These are phyloP conservation scores for Penicillium sp. DNA, from an alignment of 2,329 filamentous ascomycete genomes.

Conservation along the genomic window DNA sequence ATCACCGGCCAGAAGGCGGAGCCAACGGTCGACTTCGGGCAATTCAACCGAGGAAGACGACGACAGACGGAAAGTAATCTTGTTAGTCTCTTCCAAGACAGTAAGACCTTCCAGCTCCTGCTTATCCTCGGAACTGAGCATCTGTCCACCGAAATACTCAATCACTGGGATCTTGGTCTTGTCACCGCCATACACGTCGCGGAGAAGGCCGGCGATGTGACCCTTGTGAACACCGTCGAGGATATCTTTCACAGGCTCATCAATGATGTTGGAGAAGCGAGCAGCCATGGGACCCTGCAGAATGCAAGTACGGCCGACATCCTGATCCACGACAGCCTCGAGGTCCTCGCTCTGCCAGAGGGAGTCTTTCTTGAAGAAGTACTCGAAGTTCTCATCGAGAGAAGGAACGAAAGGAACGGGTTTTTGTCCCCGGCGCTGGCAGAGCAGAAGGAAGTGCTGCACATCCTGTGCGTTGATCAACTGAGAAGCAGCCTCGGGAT, in stretches of 20 bases:
- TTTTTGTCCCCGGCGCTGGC: slow-evolving; percentile 88
- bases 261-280: slow-evolving; percentile 80
- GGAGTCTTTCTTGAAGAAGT: slow-evolving; percentile 99
- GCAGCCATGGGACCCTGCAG: slow-evolving; percentile 90
- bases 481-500: slow-evolving; percentile 80
- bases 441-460: slow-evolving; percentile 91
- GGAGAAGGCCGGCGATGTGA: slow-evolving; percentile 74
- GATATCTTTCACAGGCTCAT: slow-evolving; percentile 93
- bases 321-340: slow-evolving; percentile 90
- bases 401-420: slow-evolving; percentile 91
- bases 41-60: slow-evolving; percentile 66
- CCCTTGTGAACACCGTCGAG: slow-evolving; percentile 82
- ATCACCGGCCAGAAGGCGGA: slow-evolving; percentile 78
- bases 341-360: slow-evolving; percentile 98
- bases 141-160: slow-evolving; percentile 92
- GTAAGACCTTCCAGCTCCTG: slow-evolving; percentile 80
- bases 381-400: slow-evolving; percentile 96
- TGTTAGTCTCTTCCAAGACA: slow-evolving; percentile 70
- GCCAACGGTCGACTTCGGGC: slow-evolving; percentile 76
- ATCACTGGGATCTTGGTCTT: slow-evolving; percentile 71
- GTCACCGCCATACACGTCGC: slow-evolving; percentile 73
- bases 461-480: slow-evolving; percentile 98
- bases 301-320: slow-evolving; percentile 93
- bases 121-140: slow-evolving; percentile 63
- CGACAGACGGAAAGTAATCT: slow-evolving; percentile 79